phyloP scores from a whole-genome alignment of 2,329 filamentous ascomycete species.

The Aspergillus luchuensis region DNA sequence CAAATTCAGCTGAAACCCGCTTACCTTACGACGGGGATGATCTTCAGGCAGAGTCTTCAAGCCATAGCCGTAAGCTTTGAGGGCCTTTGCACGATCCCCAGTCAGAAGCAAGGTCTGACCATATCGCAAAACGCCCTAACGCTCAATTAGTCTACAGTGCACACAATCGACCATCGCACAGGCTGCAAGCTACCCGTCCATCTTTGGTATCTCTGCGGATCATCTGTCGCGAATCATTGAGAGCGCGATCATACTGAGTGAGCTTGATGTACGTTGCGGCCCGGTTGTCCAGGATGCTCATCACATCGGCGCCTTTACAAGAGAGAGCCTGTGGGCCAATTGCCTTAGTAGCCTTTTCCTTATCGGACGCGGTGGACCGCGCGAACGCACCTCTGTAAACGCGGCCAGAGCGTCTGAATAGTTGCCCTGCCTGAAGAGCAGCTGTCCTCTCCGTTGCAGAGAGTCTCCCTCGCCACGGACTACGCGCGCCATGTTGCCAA shows the following conservation, averaged over 20 bases:
- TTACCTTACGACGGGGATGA: conserved; percentile 36
- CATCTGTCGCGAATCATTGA: conserved; percentile 60
- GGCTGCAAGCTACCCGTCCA: conserved; percentile 45
- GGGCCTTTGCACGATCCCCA: conserved; percentile 55
- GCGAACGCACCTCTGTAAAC: conserved; percentile 41
- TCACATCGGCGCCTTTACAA: conserved; percentile 32
- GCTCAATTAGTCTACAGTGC: conserved; percentile 12
- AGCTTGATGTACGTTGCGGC: conserved; percentile 59
- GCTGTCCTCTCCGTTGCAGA: conserved; percentile 45
- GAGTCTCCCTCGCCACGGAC: conserved; percentile 22
- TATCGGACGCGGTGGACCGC: conserved; percentile 12
- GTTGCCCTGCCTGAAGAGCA: conserved; percentile 47
- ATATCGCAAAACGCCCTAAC: conserved; percentile 58
- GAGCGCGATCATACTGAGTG: conserved; percentile 51
- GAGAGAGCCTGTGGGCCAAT: conserved; percentile 38
- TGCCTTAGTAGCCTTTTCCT: conserved; percentile 12
- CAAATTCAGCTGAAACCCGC: conserved; percentile 13
- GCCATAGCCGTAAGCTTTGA: conserved; percentile 61
- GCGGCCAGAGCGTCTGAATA: conserved; percentile 47
- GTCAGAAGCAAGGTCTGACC: conserved; percentile 51
- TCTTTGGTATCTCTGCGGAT: conserved; percentile 55
- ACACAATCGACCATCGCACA: neutral
- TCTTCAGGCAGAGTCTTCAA: conserved; percentile 53
- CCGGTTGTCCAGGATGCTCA: conserved; percentile 56
- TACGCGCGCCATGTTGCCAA: conserved; percentile 1